These are phyloP conservation scores for Alloteropsis semialata DNA, from an alignment of 176 grass and related monocot genomes.

Conservation along the genomic window DNA sequence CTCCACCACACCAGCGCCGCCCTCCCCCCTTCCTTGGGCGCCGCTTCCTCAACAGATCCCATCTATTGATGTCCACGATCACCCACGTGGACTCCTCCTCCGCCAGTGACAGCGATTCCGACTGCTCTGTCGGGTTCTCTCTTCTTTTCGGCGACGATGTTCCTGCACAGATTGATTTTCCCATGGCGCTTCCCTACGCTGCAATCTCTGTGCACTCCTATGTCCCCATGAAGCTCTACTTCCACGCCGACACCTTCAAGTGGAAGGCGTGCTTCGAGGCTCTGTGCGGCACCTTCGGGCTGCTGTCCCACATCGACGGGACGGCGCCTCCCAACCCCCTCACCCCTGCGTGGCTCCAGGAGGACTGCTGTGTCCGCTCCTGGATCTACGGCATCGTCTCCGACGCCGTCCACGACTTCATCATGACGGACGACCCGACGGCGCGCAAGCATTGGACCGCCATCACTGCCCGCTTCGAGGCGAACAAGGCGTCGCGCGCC, in stretches of 20 bases:
- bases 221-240: no score
- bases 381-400: not conserved
- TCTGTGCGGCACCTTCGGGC: no score
- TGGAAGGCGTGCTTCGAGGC: no score
- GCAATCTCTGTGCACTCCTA: no score
- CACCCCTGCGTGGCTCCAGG: not conserved
- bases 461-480: not conserved
- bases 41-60: no score
- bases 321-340: not conserved
- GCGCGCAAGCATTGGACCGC: no score
- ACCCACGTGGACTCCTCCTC: slow-evolving; percentile 4
- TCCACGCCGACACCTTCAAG: no score
- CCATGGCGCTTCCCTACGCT: no score
- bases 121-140: not conserved
- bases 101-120: not conserved
- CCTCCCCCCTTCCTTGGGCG: no score
- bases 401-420: not conserved
- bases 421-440: not conserved
- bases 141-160: not conserved
- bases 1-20: no score
- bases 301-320: not conserved
- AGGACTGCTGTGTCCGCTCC: not conserved
- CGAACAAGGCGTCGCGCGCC: not conserved
- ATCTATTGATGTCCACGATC: not conserved
- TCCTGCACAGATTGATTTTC: not conserved